phyloP scores from a whole-genome alignment of 108 stramenopile genomes.

The Pseudonitzschia multiseries region DNA sequence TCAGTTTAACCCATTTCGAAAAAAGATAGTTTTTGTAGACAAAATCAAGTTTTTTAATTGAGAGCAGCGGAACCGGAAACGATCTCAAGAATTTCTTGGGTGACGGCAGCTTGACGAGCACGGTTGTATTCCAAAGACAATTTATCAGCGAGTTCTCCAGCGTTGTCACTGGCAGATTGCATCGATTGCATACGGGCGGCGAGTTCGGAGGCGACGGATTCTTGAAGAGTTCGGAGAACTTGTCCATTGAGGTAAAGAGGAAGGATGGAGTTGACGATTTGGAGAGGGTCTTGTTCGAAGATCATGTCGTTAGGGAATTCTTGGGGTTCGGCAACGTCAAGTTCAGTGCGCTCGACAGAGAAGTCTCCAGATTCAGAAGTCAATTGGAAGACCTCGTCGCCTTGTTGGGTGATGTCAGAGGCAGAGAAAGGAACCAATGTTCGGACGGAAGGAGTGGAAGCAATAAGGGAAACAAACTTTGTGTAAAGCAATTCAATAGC shows the following conservation, averaged over 20 bases:
- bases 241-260: slow-evolving; percentile 95
- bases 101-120: slow-evolving; percentile 95
- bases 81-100: slow-evolving; percentile 95
- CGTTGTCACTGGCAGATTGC: slow-evolving; percentile 96
- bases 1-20: slow-evolving; percentile 2
- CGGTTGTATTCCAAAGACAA: slow-evolving; percentile 90
- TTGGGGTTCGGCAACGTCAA: slow-evolving; percentile 76
- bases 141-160: slow-evolving; percentile 76
- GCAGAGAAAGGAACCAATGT: slow-evolving; percentile 96
- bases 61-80: slow-evolving; percentile 88
- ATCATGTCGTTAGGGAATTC: slow-evolving; percentile 96
- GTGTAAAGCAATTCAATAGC: slow-evolving; percentile 96
- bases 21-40: background rate
- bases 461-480: slow-evolving; percentile 92
- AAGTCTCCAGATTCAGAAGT: slow-evolving; percentile 85
- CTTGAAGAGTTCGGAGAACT: slow-evolving; percentile 93
- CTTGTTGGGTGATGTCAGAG: slow-evolving; percentile 86
- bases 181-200: slow-evolving; percentile 97
- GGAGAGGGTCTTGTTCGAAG: slow-evolving; percentile 96
- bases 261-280: slow-evolving; percentile 96
- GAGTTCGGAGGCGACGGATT: slow-evolving; percentile 94
- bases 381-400: slow-evolving; percentile 95
- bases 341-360: slow-evolving; percentile 77
- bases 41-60: slow-evolving; percentile 45
- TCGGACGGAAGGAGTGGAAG: slow-evolving; percentile 84